phyloP scores from a whole-genome alignment of 352 stramenopile species.

The Thalassiosira sp. region DNA sequence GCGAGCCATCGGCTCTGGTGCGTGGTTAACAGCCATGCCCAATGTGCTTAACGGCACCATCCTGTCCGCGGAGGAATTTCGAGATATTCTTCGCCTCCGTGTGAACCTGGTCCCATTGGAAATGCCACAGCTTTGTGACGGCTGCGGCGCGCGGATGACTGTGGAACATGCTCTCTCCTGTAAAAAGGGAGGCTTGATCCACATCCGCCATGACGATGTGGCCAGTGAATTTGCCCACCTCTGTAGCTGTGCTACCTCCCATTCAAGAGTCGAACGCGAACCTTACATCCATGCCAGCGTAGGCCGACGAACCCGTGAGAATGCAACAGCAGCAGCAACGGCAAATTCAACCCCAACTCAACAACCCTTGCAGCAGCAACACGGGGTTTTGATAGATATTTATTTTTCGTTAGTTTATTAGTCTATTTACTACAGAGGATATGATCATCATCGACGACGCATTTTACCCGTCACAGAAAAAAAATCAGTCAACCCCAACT shows the following conservation, averaged over 20 bases:
- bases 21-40: constrained; percentile 56
- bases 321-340: too few relatives aligned
- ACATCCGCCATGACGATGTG: constrained; percentile 11
- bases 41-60: constrained; percentile 59
- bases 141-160: constrained; percentile 14
- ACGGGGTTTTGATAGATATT: too few relatives aligned
- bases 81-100: constrained; percentile 28
- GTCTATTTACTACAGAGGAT: too few relatives aligned
- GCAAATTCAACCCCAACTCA: too few relatives aligned
- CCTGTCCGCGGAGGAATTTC: constrained; percentile 25
- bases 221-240: not conserved
- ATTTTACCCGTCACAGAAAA: too few relatives aligned
- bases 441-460: too few relatives aligned
- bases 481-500: too few relatives aligned
- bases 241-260: not conserved
- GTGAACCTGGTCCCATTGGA: constrained; percentile 5
- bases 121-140: constrained; percentile 11
- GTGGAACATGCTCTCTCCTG: constrained; percentile 31
- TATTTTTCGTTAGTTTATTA: too few relatives aligned
- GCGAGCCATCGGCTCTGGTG: not conserved
- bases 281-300: too few relatives aligned
- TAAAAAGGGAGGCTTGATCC: constrained; percentile 49
- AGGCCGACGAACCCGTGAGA: not conserved
- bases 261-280: not conserved
- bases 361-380: too few relatives aligned